Base-by-base conservation (phyloP, 352 stramenopile genomes). In the Achlya hypogyna region DNA sequence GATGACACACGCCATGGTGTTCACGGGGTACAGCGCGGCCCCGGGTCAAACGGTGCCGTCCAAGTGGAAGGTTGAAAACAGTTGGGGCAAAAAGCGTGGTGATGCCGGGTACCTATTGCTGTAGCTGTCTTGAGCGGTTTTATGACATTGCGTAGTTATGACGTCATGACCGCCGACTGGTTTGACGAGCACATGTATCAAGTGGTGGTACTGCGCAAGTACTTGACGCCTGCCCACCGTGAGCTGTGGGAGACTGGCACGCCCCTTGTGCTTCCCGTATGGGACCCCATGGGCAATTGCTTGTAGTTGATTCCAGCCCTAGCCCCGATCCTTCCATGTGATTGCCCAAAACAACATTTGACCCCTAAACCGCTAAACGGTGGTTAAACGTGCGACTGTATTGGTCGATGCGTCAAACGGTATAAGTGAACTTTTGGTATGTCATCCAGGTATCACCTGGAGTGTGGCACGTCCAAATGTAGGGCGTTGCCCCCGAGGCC, bases 1-100 rank as follows among this genome's bases (percentile, higher is more conserved):
- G 3, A 75, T 75, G 71, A 74, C 52, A n/a, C 71, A 75, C 54
- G 71, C 71, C 8, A 75, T 75, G 71, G 49, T 70, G 2, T 72
- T 75, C 42, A 71, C 69, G 12, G 71, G 68, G n/a, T 74, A 74
- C 68, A 60, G 74, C 51, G 51, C 31, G 16, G 5, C 1, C 5
- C 9, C 28, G 1, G 64, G 58, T 18, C 14, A 40, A 9, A 54
- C 53, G 6, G 23, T 28, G 28, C 53, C 62, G 5, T 14, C 20
- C 10, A 25, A 16, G 18, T 75, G 68, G 68, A 64, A 69, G 31
- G 65, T 75, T 12, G 68, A 75, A 35, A 75, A 75, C 65, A 72
- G 62, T 40, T 75, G 69, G 52, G 22, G 69, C 10, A 28, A 12
- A 27, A 53, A 65, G 53, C 56, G 53, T 16, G 69, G 62, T n/a